These are phyloP conservation scores for Notholithocarpus densiflorus DNA, from an alignment of 306 rosid genomes.

Conservation along the genomic window DNA sequence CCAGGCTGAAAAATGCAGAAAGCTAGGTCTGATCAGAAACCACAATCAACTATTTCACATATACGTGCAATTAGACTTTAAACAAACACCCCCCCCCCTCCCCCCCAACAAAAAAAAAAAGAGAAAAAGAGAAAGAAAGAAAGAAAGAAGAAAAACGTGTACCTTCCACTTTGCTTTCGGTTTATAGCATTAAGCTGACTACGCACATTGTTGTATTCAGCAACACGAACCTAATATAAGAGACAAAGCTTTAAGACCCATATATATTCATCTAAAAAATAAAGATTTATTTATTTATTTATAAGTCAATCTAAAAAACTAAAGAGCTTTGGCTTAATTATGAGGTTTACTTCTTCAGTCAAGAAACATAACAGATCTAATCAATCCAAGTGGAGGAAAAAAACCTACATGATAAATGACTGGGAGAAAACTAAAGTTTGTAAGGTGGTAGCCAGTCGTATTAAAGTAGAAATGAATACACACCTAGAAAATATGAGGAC, in stretches of 20 bases:
- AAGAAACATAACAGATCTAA: not conserved
- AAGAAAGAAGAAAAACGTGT: not conserved
- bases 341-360: not conserved
- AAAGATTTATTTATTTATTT: too few relatives aligned
- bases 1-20: slow-evolving; percentile 58
- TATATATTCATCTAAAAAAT: not conserved
- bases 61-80: not conserved
- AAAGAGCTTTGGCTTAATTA: not conserved
- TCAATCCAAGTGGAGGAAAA: not conserved
- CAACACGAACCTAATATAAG: slow-evolving; percentile 68
- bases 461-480: not conserved
- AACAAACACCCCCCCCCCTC: too few relatives aligned
- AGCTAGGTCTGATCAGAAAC: slow-evolving; percentile 17
- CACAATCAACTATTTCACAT: not conserved
- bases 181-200: slow-evolving; percentile 90
- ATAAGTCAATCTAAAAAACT: not conserved
- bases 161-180: slow-evolving; percentile 97
- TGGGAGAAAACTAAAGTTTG: slow-evolving; percentile 5
- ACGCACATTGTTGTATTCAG: slow-evolving; percentile 81
- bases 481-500: not conserved
- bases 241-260: slow-evolving; percentile 20
- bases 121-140: not conserved
- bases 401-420: not conserved
- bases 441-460: not conserved
- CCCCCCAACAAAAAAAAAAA: too few relatives aligned